Conservation (phyloP, 2,329 filamentous ascomycete species). For the Verticillium albo-atrum region DNA sequence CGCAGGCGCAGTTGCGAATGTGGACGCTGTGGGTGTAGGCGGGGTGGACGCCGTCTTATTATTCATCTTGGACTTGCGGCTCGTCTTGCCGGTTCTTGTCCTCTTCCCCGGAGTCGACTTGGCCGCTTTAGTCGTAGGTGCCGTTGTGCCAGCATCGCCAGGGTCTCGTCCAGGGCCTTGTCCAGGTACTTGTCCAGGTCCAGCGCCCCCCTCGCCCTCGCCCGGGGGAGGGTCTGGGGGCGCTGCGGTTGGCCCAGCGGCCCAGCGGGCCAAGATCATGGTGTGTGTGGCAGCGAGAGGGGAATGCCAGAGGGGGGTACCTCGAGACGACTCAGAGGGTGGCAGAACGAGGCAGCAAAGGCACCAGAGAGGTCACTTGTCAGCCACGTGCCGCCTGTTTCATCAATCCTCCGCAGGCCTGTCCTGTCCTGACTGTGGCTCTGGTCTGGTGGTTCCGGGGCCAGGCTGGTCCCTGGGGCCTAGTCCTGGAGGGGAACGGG, state of each 20-base stretch:
- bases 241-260: slow-evolving; percentile 12
- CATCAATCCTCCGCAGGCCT: slow-evolving; percentile 1
- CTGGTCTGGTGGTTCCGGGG: not conserved
- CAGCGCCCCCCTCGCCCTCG: slow-evolving; percentile 2
- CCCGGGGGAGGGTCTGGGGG: slow-evolving; percentile 7
- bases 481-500: not conserved
- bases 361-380: not conserved
- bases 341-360: not conserved
- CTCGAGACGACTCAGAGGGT: no score
- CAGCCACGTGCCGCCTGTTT: slow-evolving; percentile 2
- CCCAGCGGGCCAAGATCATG: slow-evolving; percentile 14
- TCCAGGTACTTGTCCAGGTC: not conserved
- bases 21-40: not conserved
- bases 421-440: not conserved
- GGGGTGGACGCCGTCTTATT: slow-evolving; percentile 2
- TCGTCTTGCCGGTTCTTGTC: slow-evolving; percentile 3
- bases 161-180: not conserved
- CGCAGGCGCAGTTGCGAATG: not conserved
- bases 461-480: not conserved
- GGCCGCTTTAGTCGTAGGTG: slow-evolving; percentile 2
- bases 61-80: slow-evolving; percentile 10
- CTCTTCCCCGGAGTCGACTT: slow-evolving; percentile 10
- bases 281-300: not conserved
- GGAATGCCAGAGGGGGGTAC: no score
- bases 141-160: not conserved